Evolutionary conservation across 257 asterid genomes (phyloP).

Genomic region (Lycium ferocissimum): DNA sequence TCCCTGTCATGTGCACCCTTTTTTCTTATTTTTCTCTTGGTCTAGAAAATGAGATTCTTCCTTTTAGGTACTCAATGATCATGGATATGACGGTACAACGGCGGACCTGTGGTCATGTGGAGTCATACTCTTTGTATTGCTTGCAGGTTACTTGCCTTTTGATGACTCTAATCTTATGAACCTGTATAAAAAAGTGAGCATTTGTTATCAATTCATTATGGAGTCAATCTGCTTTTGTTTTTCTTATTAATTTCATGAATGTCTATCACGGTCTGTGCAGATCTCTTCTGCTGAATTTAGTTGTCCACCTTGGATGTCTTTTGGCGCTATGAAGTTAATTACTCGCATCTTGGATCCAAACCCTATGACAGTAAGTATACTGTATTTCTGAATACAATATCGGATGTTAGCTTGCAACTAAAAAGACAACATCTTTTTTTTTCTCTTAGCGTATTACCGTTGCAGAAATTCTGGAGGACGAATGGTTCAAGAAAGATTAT

Average conservation of each 20-base stretch:
- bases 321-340: slow-evolving; percentile 81
- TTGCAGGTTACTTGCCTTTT: slow-evolving; percentile 97
- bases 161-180: slow-evolving; percentile 84
- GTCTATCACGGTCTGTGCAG: slow-evolving; percentile 45
- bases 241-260: slow-evolving; percentile 31
- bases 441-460: slow-evolving; percentile 65
- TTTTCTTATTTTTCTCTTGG: neutral
- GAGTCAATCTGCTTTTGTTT: slow-evolving; percentile 21
- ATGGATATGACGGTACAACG: slow-evolving; percentile 83
- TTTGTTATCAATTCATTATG: slow-evolving; percentile 29
- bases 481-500: slow-evolving; percentile 90
- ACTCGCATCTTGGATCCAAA: slow-evolving; percentile 82
- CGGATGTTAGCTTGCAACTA: neutral
- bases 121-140: slow-evolving; percentile 90
- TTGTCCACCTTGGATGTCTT: slow-evolving; percentile 98
- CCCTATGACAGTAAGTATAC: slow-evolving; percentile 69
- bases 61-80: slow-evolving; percentile 76
- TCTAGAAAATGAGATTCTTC: neutral
- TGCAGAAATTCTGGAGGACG: slow-evolving; percentile 72
- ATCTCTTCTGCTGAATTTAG: slow-evolving; percentile 85
- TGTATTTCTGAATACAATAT: neutral
- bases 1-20: neutral
- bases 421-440: neutral
- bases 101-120: slow-evolving; percentile 99
- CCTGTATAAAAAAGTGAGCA: slow-evolving; percentile 82